Evolutionary conservation across 371 early-diverging fungal species (phyloP), one percentile per base, ranked within the genome.

Genomic region (Synchytrium microbalum): DNA sequence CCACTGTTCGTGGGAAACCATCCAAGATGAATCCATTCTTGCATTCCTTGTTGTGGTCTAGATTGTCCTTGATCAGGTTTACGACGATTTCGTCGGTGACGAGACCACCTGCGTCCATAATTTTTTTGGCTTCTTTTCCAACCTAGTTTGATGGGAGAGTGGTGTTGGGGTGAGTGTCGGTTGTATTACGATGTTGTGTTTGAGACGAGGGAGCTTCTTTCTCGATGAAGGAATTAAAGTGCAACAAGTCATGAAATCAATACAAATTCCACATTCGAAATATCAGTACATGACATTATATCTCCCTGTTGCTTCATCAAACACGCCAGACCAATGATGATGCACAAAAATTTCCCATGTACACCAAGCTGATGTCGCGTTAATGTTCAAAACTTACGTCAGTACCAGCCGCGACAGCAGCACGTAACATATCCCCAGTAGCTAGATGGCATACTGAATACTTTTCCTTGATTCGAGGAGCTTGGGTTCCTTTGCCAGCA

Each of bases 1-100:
- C 87, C 63, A 96, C 91, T 52, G 96, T 99, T 71, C 99, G 90
- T 63, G 99, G 99, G 89, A 97, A 99, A 52, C 99, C 99, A 76
- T 99, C 99, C n/a, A 99, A 84, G 72, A 99, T 95, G 82, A 97
- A 99, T 72, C 98, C 96, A 69, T 91, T 88, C 78, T 86, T 85
- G 85, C 97, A 96, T 72, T 91, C 91, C 32, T 82, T 67, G 80
- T 98, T 95, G 75, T 79, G 84, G 63, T 90, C 89, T 64, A 98
- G 76, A 83, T 95, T 95, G 66, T 94, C 92, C 75, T 91, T 79
- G 80, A 99, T 94, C 82, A 99, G 86, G 72, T 86, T 86, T 59
- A 95, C 93, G 79, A 99, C 92, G 77, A 99, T 92, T 71, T 97
- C 98, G 80, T 99, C 99, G 63, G 89, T 86, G 60, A 99, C 99